A percentile compares a stretch with the other conserved stretches of the same genome.
Evolutionary conservation across 2,329 filamentous ascomycete genomes (phyloP).

Genomic region (Plectosphaerella sp.): DNA sequence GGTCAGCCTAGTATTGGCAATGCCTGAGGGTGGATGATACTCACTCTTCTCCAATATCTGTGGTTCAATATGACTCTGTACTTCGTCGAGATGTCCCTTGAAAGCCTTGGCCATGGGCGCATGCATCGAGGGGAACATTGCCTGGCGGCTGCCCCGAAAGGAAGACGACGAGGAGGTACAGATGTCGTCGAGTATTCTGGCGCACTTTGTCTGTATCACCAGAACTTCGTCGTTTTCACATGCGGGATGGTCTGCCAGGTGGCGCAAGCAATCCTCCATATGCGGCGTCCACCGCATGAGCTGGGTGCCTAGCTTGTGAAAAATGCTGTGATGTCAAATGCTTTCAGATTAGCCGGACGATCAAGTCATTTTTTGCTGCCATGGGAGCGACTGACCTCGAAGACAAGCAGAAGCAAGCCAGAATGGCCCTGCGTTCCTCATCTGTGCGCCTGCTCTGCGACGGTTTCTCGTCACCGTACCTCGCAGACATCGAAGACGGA

Average conservation of each 20-base stretch:
- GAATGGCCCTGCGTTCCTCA: constrained; percentile 22
- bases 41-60: constrained; percentile 21
- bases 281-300: constrained; percentile 47
- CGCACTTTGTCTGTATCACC: constrained; percentile 26
- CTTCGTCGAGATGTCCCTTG: constrained; percentile 16
- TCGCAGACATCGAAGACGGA: neutral
- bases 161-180: constrained; percentile 3
- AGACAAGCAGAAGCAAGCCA: constrained; percentile 21
- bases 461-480: neutral
- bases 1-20: neutral
- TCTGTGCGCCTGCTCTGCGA: constrained; percentile 16
- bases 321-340: constrained; percentile 8
- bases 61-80: constrained; percentile 16
- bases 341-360: neutral
- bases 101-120: constrained; percentile 20
- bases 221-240: constrained; percentile 41
- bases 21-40: constrained; percentile 3
- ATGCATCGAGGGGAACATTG: constrained; percentile 8
- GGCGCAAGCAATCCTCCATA: constrained; percentile 46
- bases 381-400: constrained; percentile 17
- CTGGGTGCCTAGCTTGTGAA: constrained; percentile 25
- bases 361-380: neutral
- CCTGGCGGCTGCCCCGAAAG: neutral
- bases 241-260: constrained; percentile 35
- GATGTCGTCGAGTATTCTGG: constrained; percentile 17